Percentiles rank a stretch among this genome's conserved stretches.
Evolutionary conservation across 495 filamentous ascomycete species (phyloP).

Genomic region (Annulohypoxylon nitens): DNA sequence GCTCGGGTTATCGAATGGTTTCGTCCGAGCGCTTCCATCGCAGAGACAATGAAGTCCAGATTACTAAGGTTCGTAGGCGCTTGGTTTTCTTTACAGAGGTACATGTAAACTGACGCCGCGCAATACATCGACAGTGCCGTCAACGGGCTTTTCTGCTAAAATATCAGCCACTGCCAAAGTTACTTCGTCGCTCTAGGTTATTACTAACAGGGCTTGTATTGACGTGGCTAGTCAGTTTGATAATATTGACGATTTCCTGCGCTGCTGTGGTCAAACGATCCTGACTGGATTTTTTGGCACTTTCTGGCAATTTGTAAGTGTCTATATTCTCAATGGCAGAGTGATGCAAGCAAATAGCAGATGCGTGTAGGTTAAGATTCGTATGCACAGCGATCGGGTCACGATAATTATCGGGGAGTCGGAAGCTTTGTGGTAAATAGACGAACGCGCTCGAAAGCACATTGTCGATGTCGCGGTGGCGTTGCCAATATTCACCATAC

Average conservation of each 20-base stretch:
- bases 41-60: constrained; percentile 57
- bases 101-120: constrained; percentile 57
- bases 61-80: constrained; percentile 50
- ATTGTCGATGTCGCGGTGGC: constrained; percentile 63
- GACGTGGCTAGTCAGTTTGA: constrained; percentile 54
- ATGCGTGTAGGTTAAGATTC: constrained; percentile 61
- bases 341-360: constrained; percentile 60
- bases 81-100: constrained; percentile 46
- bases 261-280: constrained; percentile 55
- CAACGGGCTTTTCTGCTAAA: constrained; percentile 54
- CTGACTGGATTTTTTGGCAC: constrained; percentile 50
- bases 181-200: neutral
- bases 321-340: constrained; percentile 58
- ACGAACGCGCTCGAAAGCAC: constrained; percentile 61
- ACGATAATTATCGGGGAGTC: constrained; percentile 54
- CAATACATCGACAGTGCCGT: constrained; percentile 59
- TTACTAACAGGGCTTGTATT: constrained; percentile 46
- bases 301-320: constrained; percentile 51
- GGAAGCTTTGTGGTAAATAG: constrained; percentile 59
- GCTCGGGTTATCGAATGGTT: constrained; percentile 55
- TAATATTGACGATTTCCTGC: constrained; percentile 59
- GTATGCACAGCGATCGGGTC: constrained; percentile 57
- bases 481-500: constrained; percentile 59
- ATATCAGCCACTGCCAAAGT: constrained; percentile 9
- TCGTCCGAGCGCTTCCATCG: constrained; percentile 56